Evolutionary conservation across 352 stramenopile species (phyloP).

Genomic region (Nothophytophthora sp.): DNA sequence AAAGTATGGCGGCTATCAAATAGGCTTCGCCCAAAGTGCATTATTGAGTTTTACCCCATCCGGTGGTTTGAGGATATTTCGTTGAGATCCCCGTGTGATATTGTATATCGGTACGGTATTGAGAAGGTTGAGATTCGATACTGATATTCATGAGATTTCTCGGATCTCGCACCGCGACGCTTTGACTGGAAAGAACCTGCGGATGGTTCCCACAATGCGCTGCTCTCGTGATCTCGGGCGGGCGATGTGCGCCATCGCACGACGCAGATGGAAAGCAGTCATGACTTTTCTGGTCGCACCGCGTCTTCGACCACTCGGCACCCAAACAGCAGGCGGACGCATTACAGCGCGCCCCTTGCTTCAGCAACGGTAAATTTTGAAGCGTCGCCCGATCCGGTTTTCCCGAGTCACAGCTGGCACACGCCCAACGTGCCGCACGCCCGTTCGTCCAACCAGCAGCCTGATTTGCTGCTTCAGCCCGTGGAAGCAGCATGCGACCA

Average conservation of each 20-base stretch:
- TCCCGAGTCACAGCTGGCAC: slow-evolving; percentile 17
- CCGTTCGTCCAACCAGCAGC: no score
- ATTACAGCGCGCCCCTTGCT: background rate
- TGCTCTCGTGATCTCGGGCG: background rate
- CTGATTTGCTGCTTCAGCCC: background rate
- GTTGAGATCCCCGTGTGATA: no score
- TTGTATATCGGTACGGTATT: no score
- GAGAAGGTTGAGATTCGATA: background rate
- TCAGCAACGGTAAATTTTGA: no score
- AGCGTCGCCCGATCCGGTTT: background rate
- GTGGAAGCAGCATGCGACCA: slow-evolving; percentile 1
- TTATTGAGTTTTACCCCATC: no score
- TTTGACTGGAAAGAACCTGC: no score
- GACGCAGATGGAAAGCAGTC: slow-evolving; percentile 1
- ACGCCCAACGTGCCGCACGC: no score
- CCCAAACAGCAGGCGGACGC: slow-evolving; percentile 18
- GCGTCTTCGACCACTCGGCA: background rate
- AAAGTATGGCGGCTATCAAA: no score
- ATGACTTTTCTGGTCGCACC: slow-evolving; percentile 9
- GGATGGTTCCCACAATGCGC: no score
- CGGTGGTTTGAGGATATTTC: no score
- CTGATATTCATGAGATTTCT: slow-evolving; percentile 11
- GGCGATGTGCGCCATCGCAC: background rate
- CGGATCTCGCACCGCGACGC: slow-evolving; percentile 17
- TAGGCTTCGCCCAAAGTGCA: no score